Base-by-base conservation (phyloP, 441 rosid species). In the Arabidopsis hybrid region DNA sequence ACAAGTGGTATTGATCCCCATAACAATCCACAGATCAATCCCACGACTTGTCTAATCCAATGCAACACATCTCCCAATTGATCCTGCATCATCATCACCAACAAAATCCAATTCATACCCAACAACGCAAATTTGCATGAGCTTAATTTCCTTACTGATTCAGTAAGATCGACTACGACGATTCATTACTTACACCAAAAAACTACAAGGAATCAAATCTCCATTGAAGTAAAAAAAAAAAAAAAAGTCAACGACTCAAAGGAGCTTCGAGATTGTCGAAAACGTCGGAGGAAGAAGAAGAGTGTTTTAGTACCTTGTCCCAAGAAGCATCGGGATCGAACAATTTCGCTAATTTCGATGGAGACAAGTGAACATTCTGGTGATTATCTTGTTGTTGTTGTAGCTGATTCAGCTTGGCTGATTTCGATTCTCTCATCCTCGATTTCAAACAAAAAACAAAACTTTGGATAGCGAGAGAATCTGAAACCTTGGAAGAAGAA, bases 1-100 rank as follows among this genome's bases (percentile, higher is more conserved):
- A 88, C 91, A 57, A 89, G 58, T 14, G 97, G 97, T 12, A 94
- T 60, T 18, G 97, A 77, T 21, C 99, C 99, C 86, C 91, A 94
- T 65, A 94, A 72, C 80, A 94, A 82, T 39, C 99, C 99, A 73
- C 91, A 89, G n/a, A 87, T 26, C 50, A 94, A 76, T 21, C 89
- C 97, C 69, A 89, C 86, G 13, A 77, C 85, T 84, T 94, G 99
- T 63, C 97, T 80, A 74, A 89, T 89, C 99, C 99, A 94, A 78
- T 94, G 99, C 88, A 94, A 82, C 43, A 87, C 96, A 82, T 94
- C 98, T 81, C 98, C 98, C 75, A 94, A 77, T 85, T 90, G 96
- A 86, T 94, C 98, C 97, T 94, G 82, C 40, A 14, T 76, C 75
- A 83, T 60, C 34, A 79, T 74, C 75, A 83, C 58, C 14, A 76